Evolutionary conservation across 176 grass and related monocot genomes (phyloP).

Genomic region (Calamus simplicifolius): DNA sequence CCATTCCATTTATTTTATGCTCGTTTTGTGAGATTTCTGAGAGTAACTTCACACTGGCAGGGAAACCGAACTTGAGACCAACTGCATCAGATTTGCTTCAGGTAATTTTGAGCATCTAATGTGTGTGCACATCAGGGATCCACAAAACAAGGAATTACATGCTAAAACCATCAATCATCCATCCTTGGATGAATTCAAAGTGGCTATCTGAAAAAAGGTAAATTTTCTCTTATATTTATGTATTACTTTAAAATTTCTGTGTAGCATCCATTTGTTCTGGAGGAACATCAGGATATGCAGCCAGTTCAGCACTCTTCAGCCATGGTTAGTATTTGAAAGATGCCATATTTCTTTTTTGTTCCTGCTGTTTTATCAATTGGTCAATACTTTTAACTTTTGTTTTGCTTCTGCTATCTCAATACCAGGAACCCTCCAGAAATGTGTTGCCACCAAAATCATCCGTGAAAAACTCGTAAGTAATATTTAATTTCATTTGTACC

Average conservation of each 20-base stretch:
- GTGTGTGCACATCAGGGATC: too few relatives aligned
- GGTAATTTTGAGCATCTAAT: slow-evolving; percentile 21
- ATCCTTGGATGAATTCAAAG: not conserved
- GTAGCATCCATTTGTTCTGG: slow-evolving; percentile 91
- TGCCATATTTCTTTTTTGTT: too few relatives aligned
- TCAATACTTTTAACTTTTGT: slow-evolving; percentile 7
- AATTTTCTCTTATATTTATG: too few relatives aligned
- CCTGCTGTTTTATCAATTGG: slow-evolving; percentile 21
- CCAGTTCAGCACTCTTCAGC: slow-evolving; percentile 26
- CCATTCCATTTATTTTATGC: slow-evolving; percentile 8
- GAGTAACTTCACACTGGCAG: slow-evolving; percentile 20
- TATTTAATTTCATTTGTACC: not conserved
- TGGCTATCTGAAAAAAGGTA: too few relatives aligned
- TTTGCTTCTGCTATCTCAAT: slow-evolving; percentile 18
- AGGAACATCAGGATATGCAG: slow-evolving; percentile 36
- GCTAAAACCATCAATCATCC: too few relatives aligned
- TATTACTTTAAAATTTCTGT: slow-evolving; percentile 32
- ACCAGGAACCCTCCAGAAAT: slow-evolving; percentile 40
- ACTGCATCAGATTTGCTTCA: slow-evolving; percentile 58
- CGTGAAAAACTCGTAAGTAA: slow-evolving; percentile 39
- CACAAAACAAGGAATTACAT: too few relatives aligned
- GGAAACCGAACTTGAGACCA: slow-evolving; percentile 63
- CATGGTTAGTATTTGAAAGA: slow-evolving; percentile 27
- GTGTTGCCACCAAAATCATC: slow-evolving; percentile 27
- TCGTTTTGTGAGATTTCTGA: slow-evolving; percentile 11